Conservation (phyloP, 2,329 filamentous ascomycete species). For the Clonostachys chloroleuca region DNA sequence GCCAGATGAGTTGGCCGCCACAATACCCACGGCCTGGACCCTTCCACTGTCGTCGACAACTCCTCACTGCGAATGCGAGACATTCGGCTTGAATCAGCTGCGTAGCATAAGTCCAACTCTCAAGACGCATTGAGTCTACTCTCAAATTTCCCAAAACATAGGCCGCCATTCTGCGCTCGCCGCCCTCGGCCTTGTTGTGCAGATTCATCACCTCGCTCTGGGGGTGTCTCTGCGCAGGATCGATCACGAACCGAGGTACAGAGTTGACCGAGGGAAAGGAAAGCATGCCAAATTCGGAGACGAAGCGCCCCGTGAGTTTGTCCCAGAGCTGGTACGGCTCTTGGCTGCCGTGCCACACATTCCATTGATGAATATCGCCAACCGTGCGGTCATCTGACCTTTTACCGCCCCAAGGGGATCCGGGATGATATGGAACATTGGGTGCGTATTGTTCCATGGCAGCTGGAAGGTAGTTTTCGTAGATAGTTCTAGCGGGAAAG, state of each 20-base stretch:
- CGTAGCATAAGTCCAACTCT: slow-evolving; percentile 70
- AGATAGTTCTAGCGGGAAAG: slow-evolving; percentile 73
- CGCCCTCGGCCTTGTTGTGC: slow-evolving; percentile 74
- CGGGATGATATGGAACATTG: slow-evolving; percentile 63
- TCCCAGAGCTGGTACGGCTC: slow-evolving; percentile 75
- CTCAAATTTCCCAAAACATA: slow-evolving; percentile 70
- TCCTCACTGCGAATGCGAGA: slow-evolving; percentile 37
- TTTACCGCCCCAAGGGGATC: slow-evolving; percentile 62
- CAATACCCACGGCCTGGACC: slow-evolving; percentile 51
- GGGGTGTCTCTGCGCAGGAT: slow-evolving; percentile 47
- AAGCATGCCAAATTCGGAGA: slow-evolving; percentile 75
- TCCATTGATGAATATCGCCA: slow-evolving; percentile 78
- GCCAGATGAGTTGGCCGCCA: slow-evolving; percentile 59
- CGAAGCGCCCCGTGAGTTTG: slow-evolving; percentile 67
- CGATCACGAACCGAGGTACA: slow-evolving; percentile 59
- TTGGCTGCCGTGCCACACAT: slow-evolving; percentile 66
- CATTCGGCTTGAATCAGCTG: slow-evolving; percentile 45
- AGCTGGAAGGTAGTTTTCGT: slow-evolving; percentile 70
- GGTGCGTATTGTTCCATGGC: slow-evolving; percentile 56
- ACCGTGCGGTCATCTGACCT: slow-evolving; percentile 58
- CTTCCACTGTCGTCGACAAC: slow-evolving; percentile 57
- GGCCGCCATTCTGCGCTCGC: slow-evolving; percentile 65
- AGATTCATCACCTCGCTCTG: slow-evolving; percentile 72
- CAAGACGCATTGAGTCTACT: slow-evolving; percentile 40
- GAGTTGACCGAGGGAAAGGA: slow-evolving; percentile 62